Evolutionary conservation across 1,284 basidiomycete species (phyloP).

Genomic region (Anthracocystis walkeri): DNA sequence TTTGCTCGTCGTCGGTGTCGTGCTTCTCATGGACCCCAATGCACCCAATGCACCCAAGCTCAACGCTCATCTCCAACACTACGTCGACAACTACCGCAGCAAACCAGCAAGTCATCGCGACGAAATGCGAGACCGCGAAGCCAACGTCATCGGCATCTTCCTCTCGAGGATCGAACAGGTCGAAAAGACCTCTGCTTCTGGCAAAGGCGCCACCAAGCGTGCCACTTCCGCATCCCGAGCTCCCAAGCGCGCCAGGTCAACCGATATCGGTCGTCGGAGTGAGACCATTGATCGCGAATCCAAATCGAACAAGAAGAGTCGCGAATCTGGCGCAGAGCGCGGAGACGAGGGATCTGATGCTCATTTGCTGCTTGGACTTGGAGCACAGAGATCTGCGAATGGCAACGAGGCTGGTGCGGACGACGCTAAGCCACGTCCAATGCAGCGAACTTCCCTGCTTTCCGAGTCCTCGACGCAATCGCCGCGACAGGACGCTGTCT

Average conservation of each 20-base stretch:
- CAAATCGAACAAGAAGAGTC: constrained; percentile 27
- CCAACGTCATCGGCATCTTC: constrained; percentile 56
- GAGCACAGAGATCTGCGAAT: constrained; percentile 7
- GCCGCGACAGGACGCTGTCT: constrained; percentile 13
- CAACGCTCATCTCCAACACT: constrained; percentile 47
- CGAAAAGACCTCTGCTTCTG: constrained; percentile 16
- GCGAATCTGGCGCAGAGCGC: constrained; percentile 12
- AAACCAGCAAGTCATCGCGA: constrained; percentile 34
- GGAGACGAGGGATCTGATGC: constrained; percentile 41
- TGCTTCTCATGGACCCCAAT: constrained; percentile 57
- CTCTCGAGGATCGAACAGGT: constrained; percentile 50
- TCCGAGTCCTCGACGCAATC: constrained; percentile 3
- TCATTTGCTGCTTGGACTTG: constrained; percentile 40
- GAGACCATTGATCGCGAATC: constrained; percentile 13
- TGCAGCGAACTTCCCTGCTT: not conserved
- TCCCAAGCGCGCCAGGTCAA: constrained; percentile 32
- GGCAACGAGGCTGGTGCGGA: constrained; percentile 6
- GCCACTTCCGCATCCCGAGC: not conserved
- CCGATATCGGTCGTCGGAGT: constrained; percentile 16
- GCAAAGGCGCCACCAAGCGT: constrained; percentile 2
- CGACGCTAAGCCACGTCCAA: constrained; percentile 1
- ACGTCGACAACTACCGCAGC: constrained; percentile 28
- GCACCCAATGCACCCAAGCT: constrained; percentile 50
- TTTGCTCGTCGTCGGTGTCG: constrained; percentile 56
- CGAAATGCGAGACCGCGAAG: constrained; percentile 61